Conservation (phyloP, 2,329 filamentous ascomycete genomes). For the Calonectria pseudoreteaudii region DNA sequence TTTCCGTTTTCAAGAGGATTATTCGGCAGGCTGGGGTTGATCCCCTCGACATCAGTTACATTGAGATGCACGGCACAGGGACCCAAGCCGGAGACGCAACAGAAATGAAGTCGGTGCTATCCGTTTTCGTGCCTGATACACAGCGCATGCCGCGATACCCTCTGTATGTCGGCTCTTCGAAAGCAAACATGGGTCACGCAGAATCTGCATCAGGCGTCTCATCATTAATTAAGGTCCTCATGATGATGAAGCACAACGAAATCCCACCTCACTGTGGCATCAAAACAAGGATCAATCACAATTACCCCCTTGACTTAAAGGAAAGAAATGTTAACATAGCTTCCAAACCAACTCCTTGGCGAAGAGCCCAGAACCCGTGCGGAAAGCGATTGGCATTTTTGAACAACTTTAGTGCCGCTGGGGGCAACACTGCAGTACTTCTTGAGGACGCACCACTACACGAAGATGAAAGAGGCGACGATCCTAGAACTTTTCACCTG, state of each 20-base stretch:
- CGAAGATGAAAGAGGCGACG: constrained; percentile 55
- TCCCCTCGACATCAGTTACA: constrained; percentile 81
- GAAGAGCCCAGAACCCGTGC: constrained; percentile 54
- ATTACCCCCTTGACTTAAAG: constrained; percentile 67
- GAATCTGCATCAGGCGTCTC: constrained; percentile 72
- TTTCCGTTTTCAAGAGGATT: constrained; percentile 76
- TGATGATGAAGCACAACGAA: constrained; percentile 72
- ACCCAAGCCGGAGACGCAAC: constrained; percentile 87
- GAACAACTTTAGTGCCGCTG: constrained; percentile 79
- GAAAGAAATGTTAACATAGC: constrained; percentile 71
- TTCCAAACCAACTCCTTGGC: constrained; percentile 63
- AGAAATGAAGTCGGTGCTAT: constrained; percentile 82
- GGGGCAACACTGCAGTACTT: constrained; percentile 77
- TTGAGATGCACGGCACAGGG: constrained; percentile 92
- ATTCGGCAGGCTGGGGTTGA: constrained; percentile 80
- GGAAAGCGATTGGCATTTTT: constrained; percentile 64
- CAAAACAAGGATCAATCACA: constrained; percentile 72
- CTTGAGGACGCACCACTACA: constrained; percentile 70
- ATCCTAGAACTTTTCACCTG: constrained; percentile 69
- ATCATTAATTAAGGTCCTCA: constrained; percentile 72
- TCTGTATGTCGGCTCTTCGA: constrained; percentile 71
- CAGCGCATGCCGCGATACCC: constrained; percentile 60
- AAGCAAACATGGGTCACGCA: constrained; percentile 73
- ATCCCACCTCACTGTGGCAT: constrained; percentile 78
- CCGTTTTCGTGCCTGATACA: constrained; percentile 61